These are phyloP conservation scores for Chenopodium suecicum DNA, from an alignment of 148 eudicot species.

Conservation along the genomic window DNA sequence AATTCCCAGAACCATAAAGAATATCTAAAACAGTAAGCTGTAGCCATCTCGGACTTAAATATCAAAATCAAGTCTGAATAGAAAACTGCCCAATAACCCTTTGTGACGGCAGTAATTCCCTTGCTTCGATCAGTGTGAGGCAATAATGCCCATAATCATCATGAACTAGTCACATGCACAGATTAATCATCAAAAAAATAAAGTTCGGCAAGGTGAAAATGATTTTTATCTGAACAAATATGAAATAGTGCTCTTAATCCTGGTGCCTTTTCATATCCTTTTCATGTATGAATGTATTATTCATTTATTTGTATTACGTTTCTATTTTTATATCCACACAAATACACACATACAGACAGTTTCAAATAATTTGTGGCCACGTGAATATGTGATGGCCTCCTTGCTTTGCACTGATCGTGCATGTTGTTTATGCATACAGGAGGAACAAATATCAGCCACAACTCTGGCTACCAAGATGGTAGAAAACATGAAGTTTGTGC, in stretches of 20 bases:
- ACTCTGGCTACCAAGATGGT: slow-evolving; percentile 84
- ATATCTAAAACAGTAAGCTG: no score
- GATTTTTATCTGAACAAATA: background rate
- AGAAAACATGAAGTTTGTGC: slow-evolving; percentile 74
- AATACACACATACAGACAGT: background rate
- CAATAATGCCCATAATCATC: no score
- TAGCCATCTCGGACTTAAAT: no score
- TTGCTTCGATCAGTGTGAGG: no score
- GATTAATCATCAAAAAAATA: no score
- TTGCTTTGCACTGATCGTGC: slow-evolving; percentile 13
- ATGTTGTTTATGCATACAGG: slow-evolving; percentile 38
- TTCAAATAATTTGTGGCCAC: background rate
- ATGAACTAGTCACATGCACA: no score
- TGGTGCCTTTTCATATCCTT: background rate
- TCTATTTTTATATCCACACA: background rate
- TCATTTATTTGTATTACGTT: background rate
- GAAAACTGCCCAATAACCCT: no score
- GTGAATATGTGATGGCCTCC: slow-evolving; percentile 10
- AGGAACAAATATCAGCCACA: slow-evolving; percentile 72
- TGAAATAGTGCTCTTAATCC: background rate
- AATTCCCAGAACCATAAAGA: no score
- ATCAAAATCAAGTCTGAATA: no score
- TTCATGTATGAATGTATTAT: background rate
- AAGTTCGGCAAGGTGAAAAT: background rate
- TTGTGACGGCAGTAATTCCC: no score